Percentiles rank a stretch among this genome's conserved stretches.
phyloP scores from a whole-genome alignment of 495 filamentous ascomycete species.

The Xylaria curta region DNA sequence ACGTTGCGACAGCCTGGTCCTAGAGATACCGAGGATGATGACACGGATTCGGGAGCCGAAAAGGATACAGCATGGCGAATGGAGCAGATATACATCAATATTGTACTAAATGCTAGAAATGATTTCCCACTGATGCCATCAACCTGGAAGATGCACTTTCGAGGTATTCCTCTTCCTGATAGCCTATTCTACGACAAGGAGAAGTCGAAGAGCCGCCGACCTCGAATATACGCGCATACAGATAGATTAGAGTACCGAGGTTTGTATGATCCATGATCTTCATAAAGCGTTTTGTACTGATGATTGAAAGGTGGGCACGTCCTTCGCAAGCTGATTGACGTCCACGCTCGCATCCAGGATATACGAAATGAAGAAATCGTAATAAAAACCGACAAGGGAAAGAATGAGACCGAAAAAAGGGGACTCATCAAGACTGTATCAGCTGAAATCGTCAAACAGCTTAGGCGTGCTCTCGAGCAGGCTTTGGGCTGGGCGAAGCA shows the following conservation, averaged over 20 bases:
- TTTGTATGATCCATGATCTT: constrained; percentile 15
- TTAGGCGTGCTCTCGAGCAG: constrained; percentile 23
- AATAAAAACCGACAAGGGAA: constrained; percentile 1
- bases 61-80: constrained; percentile 31
- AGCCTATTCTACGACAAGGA: constrained; percentile 35
- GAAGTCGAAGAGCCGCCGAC: constrained; percentile 28
- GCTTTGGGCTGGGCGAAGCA: constrained; percentile 34
- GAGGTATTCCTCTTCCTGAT: constrained; percentile 38
- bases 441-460: constrained; percentile 26
- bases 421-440: not conserved
- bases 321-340: constrained; percentile 37
- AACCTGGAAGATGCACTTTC: constrained; percentile 41
- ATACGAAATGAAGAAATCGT: constrained; percentile 26
- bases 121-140: constrained; percentile 40
- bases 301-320: constrained; percentile 30
- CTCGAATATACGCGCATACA: constrained; percentile 36
- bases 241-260: constrained; percentile 37
- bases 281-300: constrained; percentile 11
- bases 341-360: constrained; percentile 35
- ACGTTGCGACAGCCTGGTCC: not conserved
- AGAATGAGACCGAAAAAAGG: not conserved
- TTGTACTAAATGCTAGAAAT: constrained; percentile 35
- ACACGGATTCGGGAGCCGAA: constrained; percentile 6
- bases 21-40: not conserved
- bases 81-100: constrained; percentile 37